Evolutionary conservation across 2,329 filamentous ascomycete species (phyloP).

Genomic region (Cladosporium sp.): DNA sequence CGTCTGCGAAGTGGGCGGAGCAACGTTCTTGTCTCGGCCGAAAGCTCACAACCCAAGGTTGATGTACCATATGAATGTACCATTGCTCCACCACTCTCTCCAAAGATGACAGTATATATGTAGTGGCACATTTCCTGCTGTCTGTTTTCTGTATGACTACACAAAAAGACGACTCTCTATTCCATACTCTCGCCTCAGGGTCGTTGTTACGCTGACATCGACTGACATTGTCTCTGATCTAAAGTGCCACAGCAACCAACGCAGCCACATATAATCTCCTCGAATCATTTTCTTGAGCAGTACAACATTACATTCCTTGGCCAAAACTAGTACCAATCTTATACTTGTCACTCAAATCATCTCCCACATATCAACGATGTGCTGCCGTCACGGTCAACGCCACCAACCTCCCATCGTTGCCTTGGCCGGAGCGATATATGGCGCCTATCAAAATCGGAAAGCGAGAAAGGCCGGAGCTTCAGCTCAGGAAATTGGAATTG

Average conservation of each 20-base stretch:
- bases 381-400: not conserved
- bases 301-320: not conserved
- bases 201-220: not conserved
- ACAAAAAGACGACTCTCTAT: not conserved
- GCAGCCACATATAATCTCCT: not conserved
- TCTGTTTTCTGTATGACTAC: not conserved
- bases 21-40: not conserved
- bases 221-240: not conserved
- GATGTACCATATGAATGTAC: not conserved
- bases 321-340: not conserved
- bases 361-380: conserved; percentile 3
- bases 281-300: not conserved
- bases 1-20: not conserved
- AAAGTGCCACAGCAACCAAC: conserved; percentile 2
- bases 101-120: not conserved
- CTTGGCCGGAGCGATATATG: not conserved
- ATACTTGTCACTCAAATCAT: not conserved
- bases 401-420: not conserved
- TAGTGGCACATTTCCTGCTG: not conserved
- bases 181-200: not conserved
- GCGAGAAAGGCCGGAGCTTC: not conserved
- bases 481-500: not conserved
- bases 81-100: not conserved
- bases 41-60: not conserved
- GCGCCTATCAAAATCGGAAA: conserved; percentile 5